phyloP scores from a whole-genome alignment of 1,284 basidiomycete species.

The Austropuccinia psidii region DNA sequence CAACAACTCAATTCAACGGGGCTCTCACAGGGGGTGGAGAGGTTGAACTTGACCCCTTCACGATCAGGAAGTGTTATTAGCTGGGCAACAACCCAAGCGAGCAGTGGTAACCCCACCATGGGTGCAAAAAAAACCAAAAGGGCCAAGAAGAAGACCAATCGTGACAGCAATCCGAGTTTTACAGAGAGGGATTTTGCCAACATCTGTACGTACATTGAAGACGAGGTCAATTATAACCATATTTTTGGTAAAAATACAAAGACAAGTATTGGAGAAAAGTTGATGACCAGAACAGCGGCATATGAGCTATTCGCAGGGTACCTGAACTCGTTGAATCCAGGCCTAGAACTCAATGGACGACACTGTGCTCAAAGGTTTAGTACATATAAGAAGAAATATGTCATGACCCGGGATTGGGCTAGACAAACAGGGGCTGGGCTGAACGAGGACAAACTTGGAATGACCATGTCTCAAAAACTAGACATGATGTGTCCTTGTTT shows the following conservation, averaged over 20 bases:
- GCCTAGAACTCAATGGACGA: neutral
- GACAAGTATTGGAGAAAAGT: neutral
- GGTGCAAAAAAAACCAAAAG: too few relatives aligned
- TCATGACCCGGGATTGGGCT: neutral
- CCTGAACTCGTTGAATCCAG: neutral
- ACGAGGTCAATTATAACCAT: neutral
- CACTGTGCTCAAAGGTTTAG: neutral
- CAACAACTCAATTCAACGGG: too few relatives aligned
- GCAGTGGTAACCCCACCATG: too few relatives aligned
- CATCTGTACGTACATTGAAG: constrained; percentile 4
- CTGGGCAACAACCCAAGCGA: too few relatives aligned
- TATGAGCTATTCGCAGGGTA: neutral
- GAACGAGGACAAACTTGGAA: neutral
- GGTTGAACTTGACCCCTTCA: too few relatives aligned
- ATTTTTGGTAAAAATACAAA: neutral
- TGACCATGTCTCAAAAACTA: neutral
- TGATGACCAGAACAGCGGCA: neutral
- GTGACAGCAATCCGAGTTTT: neutral
- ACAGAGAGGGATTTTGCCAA: neutral
- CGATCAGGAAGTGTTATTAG: too few relatives aligned
- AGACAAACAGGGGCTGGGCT: neutral
- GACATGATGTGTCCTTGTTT: neutral
- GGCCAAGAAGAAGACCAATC: too few relatives aligned
- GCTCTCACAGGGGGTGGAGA: too few relatives aligned
- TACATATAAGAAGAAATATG: neutral